phyloP scores from a whole-genome alignment of 2,329 filamentous ascomycete genomes.

The Zopfia rhizophila region DNA sequence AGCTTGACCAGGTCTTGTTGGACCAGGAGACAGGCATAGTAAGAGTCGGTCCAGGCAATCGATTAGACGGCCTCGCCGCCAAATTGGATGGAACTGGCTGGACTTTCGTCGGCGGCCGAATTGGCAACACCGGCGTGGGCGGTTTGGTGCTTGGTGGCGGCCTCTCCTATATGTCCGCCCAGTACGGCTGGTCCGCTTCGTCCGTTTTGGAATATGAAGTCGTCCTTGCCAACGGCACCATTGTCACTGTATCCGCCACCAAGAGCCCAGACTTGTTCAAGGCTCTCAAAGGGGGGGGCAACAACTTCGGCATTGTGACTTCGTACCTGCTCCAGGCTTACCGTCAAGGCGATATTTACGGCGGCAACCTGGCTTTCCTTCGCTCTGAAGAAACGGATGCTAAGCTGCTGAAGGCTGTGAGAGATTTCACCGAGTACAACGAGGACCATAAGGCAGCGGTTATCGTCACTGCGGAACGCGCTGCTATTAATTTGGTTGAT shows the following conservation, averaged over 20 bases:
- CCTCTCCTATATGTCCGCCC: conserved; percentile 45
- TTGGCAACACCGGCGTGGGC: conserved; percentile 60
- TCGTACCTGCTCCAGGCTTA: conserved; percentile 38
- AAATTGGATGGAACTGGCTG: conserved; percentile 47
- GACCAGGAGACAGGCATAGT: conserved; percentile 37
- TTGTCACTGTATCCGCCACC: conserved; percentile 32
- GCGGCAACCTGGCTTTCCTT: conserved; percentile 59
- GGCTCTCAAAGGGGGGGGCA: conserved; percentile 50
- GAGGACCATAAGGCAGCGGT: conserved; percentile 54
- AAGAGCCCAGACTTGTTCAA: conserved; percentile 49
- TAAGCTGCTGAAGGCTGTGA: conserved; percentile 59
- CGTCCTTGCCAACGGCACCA: conserved; percentile 59
- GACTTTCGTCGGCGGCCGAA: conserved; percentile 58
- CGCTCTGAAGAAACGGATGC: conserved; percentile 48
- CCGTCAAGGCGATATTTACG: conserved; percentile 53
- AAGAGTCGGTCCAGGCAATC: conserved; percentile 46
- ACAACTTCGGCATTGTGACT: conserved; percentile 54
- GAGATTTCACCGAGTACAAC: conserved; percentile 66
- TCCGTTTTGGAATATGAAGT: conserved; percentile 59
- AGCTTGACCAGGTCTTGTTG: conserved; percentile 40
- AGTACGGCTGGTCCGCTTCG: conserved; percentile 61
- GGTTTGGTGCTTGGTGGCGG: conserved; percentile 59
- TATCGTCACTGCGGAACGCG: conserved; percentile 42
- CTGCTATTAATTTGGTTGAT: conserved; percentile 40
- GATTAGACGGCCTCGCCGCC: conserved; percentile 49